These are phyloP conservation scores for Hansenula sp. DNA, from an alignment of 1,139 yeast genomes.

Conservation along the genomic window DNA sequence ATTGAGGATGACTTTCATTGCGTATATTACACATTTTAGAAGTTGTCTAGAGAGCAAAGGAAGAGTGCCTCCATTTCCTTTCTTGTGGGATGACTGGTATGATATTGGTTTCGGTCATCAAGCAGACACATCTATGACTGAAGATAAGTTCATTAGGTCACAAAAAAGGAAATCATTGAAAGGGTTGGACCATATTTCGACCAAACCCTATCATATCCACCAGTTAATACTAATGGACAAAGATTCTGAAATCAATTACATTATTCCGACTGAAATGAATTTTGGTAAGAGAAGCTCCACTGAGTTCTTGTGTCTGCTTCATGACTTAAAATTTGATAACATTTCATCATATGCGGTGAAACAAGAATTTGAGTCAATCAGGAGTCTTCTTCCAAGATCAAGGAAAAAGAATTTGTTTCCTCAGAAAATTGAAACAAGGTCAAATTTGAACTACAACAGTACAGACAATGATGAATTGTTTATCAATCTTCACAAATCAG, in stretches of 20 bases:
- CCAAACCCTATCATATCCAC: not conserved
- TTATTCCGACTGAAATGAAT: not conserved
- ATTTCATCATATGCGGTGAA: too few relatives aligned
- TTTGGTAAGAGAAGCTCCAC: not conserved
- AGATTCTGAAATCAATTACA: not conserved
- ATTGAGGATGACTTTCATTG: not conserved
- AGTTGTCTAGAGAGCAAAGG: not conserved
- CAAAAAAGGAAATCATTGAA: not conserved
- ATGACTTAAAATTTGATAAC: too few relatives aligned
- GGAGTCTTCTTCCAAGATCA: not conserved
- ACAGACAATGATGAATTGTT: constrained; percentile 1
- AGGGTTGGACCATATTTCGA: not conserved
- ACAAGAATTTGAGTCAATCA: not conserved
- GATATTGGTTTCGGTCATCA: not conserved
- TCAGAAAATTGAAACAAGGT: not conserved
- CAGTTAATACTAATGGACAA: constrained; percentile 1
- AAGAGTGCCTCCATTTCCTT: not conserved
- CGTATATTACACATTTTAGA: not conserved
- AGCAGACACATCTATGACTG: not conserved
- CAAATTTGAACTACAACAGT: not conserved
- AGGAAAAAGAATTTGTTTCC: not conserved
- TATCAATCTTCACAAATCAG: constrained; percentile 17
- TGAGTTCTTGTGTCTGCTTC: too few relatives aligned
- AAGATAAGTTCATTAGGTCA: not conserved
- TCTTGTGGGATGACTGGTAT: constrained; percentile 4